Percentiles rank a stretch among this genome's conserved stretches.
These are phyloP conservation scores for Ceriops decandra DNA, from an alignment of 345 rosid species.

Conservation along the genomic window DNA sequence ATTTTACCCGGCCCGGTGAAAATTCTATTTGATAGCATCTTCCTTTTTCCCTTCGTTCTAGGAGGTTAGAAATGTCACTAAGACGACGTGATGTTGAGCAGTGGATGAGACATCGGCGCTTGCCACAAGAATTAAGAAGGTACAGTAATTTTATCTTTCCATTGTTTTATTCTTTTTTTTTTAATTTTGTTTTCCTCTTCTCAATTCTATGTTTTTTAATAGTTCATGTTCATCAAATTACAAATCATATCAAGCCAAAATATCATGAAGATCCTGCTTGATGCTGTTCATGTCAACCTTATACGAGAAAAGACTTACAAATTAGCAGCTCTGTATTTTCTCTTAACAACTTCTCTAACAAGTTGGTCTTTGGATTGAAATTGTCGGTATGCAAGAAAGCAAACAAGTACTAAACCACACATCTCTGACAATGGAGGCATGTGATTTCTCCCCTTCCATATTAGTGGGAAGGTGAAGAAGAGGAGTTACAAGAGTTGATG, in stretches of 20 bases:
- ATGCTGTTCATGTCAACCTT: too few relatives aligned
- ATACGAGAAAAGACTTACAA: too few relatives aligned
- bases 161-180: not conserved
- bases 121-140: conserved; percentile 69
- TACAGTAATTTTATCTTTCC: conserved; percentile 4
- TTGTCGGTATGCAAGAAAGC: not conserved
- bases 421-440: too few relatives aligned
- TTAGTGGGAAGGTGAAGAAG: too few relatives aligned
- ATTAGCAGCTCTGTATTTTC: too few relatives aligned
- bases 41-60: conserved; percentile 22
- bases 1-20: not conserved
- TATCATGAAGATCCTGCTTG: not conserved
- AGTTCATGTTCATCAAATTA: not conserved
- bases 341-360: not conserved
- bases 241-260: not conserved
- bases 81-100: conserved; percentile 90
- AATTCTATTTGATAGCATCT: not conserved
- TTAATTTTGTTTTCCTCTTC: not conserved
- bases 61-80: conserved; percentile 79
- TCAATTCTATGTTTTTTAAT: not conserved
- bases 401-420: too few relatives aligned
- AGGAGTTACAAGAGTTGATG: too few relatives aligned
- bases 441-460: too few relatives aligned
- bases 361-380: not conserved
- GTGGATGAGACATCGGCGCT: conserved; percentile 89